A percentile compares a stretch with the other conserved stretches of the same genome.
These are phyloP conservation scores for Taphrina flavorubra DNA, from an alignment of 1,139 yeast species.

Conservation along the genomic window DNA sequence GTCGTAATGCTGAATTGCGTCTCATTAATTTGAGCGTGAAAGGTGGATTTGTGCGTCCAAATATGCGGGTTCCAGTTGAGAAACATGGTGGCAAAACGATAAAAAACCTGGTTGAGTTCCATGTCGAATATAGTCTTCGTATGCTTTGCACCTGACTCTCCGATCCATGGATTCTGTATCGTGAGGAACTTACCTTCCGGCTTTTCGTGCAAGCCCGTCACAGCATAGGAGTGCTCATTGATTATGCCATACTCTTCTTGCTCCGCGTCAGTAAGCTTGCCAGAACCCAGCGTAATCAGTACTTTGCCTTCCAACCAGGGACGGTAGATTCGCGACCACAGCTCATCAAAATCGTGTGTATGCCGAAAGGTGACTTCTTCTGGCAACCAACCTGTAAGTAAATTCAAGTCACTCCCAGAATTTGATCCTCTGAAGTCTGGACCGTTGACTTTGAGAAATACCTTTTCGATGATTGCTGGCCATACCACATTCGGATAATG, in stretches of 20 bases:
- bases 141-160: slow-evolving; percentile 46
- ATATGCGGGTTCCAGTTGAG: slow-evolving; percentile 67
- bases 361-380: slow-evolving; percentile 59
- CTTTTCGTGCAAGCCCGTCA: slow-evolving; percentile 53
- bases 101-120: slow-evolving; percentile 52
- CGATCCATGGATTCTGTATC: slow-evolving; percentile 61
- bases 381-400: slow-evolving; percentile 76
- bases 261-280: slow-evolving; percentile 56
- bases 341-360: slow-evolving; percentile 47
- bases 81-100: slow-evolving; percentile 64
- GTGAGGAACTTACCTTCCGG: slow-evolving; percentile 49
- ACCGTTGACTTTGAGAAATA: slow-evolving; percentile 68
- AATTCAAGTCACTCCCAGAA: slow-evolving; percentile 72
- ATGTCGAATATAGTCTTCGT: slow-evolving; percentile 46
- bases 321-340: slow-evolving; percentile 53
- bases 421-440: slow-evolving; percentile 77
- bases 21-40: slow-evolving; percentile 54
- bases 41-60: slow-evolving; percentile 51
- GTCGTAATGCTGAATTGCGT: slow-evolving; percentile 41
- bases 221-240: slow-evolving; percentile 73
- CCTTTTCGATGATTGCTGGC: slow-evolving; percentile 81
- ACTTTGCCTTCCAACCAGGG: slow-evolving; percentile 53
- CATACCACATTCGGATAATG: slow-evolving; percentile 57
- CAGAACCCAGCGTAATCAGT: slow-evolving; percentile 74
- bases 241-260: slow-evolving; percentile 56